These are phyloP conservation scores for Serendipita sp. DNA, from an alignment of 768 basidiomycete genomes.

Conservation along the genomic window DNA sequence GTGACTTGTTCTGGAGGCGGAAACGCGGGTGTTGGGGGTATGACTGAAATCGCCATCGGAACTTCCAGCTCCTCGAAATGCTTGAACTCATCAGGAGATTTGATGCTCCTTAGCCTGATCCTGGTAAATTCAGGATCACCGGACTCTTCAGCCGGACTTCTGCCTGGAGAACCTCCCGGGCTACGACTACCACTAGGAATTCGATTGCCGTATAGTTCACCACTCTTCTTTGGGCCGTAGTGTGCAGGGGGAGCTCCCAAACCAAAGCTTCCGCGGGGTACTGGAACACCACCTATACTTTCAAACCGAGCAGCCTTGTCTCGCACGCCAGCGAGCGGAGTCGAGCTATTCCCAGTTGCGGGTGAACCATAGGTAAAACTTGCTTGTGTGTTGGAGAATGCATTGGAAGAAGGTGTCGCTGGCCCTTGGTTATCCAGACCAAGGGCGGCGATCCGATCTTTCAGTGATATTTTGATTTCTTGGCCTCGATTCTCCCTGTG, in stretches of 20 bases:
- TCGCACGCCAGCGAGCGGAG: constrained; percentile 2
- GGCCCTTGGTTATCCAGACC: neutral
- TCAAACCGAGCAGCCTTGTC: constrained; percentile 5
- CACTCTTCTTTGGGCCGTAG: constrained; percentile 5
- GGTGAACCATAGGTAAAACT: neutral
- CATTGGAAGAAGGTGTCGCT: neutral
- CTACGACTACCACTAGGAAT: constrained; percentile 8
- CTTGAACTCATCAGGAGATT: neutral
- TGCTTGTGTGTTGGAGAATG: neutral
- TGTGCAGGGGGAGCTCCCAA: constrained; percentile 10
- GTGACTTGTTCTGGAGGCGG: neutral
- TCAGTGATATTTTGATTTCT: constrained; percentile 1
- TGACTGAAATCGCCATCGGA: neutral
- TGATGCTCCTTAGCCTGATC: neutral
- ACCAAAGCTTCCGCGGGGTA: constrained; percentile 12
- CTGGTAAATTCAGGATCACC: constrained; percentile 1
- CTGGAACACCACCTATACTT: constrained; percentile 10
- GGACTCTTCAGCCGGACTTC: neutral
- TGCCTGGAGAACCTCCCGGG: neutral
- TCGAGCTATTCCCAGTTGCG: neutral
- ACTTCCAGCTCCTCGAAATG: neutral
- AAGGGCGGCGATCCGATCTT: neutral
- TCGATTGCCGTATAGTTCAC: constrained; percentile 13
- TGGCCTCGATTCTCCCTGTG: neutral
- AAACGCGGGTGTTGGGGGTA: neutral